These are phyloP conservation scores for Huntiella abstrusa DNA, from an alignment of 2,329 filamentous ascomycete genomes.

Conservation along the genomic window DNA sequence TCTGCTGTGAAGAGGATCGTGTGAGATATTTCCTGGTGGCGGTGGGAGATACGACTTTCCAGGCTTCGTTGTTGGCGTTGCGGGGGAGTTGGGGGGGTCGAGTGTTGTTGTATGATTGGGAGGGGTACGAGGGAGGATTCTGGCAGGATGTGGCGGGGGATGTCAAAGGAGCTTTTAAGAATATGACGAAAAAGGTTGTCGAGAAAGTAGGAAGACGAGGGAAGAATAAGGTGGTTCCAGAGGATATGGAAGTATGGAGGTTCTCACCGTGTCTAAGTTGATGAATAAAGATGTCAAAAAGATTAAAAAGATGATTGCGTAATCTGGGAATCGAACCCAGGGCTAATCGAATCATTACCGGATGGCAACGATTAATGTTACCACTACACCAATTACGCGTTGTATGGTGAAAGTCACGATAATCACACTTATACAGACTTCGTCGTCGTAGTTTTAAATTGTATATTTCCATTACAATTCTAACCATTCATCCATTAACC, in stretches of 20 bases:
- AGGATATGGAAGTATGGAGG: no score
- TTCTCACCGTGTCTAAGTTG: no score
- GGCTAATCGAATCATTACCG: no score
- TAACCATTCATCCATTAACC: no score
- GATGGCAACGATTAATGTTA: no score
- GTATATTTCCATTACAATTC: no score
- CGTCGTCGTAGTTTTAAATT: neutral
- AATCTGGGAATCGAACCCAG: no score
- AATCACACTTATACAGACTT: neutral
- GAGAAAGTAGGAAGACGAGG: constrained; percentile 1
- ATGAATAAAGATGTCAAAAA: no score
- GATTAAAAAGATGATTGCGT: no score
- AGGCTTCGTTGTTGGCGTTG: constrained; percentile 8
- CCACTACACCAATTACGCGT: no score
- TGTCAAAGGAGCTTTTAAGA: constrained; percentile 2
- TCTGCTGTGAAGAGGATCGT: constrained; percentile 10
- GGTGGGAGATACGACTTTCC: constrained; percentile 7
- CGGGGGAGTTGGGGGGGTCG: constrained; percentile 8
- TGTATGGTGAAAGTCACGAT: no score
- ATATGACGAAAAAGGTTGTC: neutral
- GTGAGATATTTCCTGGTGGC: constrained; percentile 10
- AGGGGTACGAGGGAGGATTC: constrained; percentile 3
- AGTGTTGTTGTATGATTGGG: constrained; percentile 10
- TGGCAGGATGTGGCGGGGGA: constrained; percentile 2
- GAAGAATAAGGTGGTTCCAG: neutral